These are phyloP conservation scores for Magnusiomyces suaveolens DNA, from an alignment of 1,139 yeast genomes.

Conservation along the genomic window DNA sequence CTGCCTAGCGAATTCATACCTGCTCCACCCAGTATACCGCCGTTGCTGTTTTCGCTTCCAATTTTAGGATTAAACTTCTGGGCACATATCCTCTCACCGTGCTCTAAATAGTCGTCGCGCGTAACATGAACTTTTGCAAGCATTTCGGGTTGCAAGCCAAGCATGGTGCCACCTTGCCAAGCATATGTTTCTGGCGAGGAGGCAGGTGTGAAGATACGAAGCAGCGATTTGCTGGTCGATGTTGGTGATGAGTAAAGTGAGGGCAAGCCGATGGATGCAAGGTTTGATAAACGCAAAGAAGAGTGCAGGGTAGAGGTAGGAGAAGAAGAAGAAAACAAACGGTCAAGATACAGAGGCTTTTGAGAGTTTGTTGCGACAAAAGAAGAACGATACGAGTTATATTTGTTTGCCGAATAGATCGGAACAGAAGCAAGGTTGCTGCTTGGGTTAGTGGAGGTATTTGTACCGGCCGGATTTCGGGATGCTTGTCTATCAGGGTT, in stretches of 20 bases:
- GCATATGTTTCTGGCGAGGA: slow-evolving; percentile 40
- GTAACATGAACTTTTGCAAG: slow-evolving; percentile 54
- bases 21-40: neutral
- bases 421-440: neutral
- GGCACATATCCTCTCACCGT: slow-evolving; percentile 46
- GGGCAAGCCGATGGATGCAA: neutral
- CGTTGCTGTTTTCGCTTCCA: slow-evolving; percentile 4
- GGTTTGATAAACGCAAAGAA: neutral
- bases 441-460: neutral
- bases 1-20: neutral
- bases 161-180: slow-evolving; percentile 48
- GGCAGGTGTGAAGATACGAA: slow-evolving; percentile 23
- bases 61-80: slow-evolving; percentile 16
- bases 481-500: neutral
- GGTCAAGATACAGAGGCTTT: too few species aligned
- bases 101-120: slow-evolving; percentile 72
- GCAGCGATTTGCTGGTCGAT: neutral
- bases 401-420: neutral
- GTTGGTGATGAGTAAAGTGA: neutral
- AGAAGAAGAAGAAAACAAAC: too few species aligned
- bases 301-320: neutral
- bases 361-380: too few species aligned
- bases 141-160: slow-evolving; percentile 42
- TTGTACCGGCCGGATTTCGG: neutral
- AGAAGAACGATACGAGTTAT: neutral